Conservation (phyloP, 2,329 filamentous ascomycete species). For the Neopestalotiopsis rosae region DNA sequence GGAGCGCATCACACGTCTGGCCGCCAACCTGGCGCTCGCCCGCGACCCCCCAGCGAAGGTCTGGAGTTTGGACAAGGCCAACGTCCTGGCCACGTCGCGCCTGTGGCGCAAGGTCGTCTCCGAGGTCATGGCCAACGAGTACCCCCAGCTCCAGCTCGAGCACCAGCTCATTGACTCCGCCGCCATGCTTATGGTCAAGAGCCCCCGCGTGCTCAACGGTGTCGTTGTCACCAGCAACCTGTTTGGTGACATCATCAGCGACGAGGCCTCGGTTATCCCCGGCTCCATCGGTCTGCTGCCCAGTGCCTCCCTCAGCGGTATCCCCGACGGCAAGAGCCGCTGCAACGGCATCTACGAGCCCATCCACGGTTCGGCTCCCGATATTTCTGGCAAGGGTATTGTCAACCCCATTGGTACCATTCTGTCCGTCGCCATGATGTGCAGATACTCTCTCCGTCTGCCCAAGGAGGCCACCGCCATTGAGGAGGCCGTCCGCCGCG, state of each 20-base stretch:
- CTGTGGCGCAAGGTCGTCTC: conserved; percentile 88
- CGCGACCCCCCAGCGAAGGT: conserved; percentile 79
- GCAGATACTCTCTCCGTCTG: conserved; percentile 87
- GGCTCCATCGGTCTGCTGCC: conserved; percentile 88
- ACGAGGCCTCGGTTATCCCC: conserved; percentile 94
- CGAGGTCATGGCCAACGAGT: conserved; percentile 86
- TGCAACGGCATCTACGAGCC: conserved; percentile 98
- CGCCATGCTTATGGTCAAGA: conserved; percentile 98
- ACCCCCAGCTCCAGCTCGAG: conserved; percentile 80
- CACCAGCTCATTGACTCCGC: conserved; percentile 95
- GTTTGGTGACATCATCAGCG: conserved; percentile 94
- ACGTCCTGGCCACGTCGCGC: conserved; percentile 88
- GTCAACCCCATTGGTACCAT: conserved; percentile 94
- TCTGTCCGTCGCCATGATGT: conserved; percentile 92
- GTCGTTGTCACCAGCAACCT: conserved; percentile 92
- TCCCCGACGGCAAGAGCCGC: conserved; percentile 82
- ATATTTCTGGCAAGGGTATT: conserved; percentile 90
- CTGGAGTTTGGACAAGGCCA: conserved; percentile 93
- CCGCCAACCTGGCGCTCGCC: conserved; percentile 79
- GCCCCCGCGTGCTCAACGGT: conserved; percentile 84
- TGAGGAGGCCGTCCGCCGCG: conserved; percentile 79
- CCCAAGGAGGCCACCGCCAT: conserved; percentile 78
- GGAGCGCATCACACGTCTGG: conserved; percentile 84
- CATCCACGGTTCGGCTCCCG: conserved; percentile 92
- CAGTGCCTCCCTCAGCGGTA: conserved; percentile 83